These are phyloP conservation scores for Saccharomycopsis microspora DNA, from an alignment of 805 yeast species.

Conservation along the genomic window DNA sequence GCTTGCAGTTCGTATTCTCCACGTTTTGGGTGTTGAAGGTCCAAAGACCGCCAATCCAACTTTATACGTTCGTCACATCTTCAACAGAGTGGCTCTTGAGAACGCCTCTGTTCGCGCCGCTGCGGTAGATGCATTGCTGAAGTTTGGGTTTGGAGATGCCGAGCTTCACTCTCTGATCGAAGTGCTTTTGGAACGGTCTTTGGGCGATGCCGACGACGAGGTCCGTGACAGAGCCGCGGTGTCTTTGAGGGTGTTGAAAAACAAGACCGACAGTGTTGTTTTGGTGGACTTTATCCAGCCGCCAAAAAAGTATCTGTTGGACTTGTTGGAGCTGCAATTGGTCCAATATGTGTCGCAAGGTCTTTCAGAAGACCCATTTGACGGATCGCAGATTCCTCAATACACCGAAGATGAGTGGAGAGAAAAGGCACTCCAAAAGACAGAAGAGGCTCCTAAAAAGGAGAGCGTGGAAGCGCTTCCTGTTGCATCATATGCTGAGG, in stretches of 20 bases:
- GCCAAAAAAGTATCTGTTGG: slow-evolving; percentile 58
- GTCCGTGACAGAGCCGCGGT: slow-evolving; percentile 96
- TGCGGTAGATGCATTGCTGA: slow-evolving; percentile 85
- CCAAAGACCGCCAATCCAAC: slow-evolving; percentile 81
- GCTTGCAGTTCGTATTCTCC: slow-evolving; percentile 84
- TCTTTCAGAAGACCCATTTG: slow-evolving; percentile 49
- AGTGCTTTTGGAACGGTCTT: slow-evolving; percentile 69
- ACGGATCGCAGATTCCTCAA: slow-evolving; percentile 55
- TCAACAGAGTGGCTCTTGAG: slow-evolving; percentile 92
- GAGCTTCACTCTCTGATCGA: slow-evolving; percentile 56
- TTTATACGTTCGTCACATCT: slow-evolving; percentile 86
- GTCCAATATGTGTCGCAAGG: slow-evolving; percentile 50
- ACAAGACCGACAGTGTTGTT: slow-evolving; percentile 20
- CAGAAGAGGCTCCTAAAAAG: slow-evolving; percentile 16
- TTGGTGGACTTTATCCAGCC: slow-evolving; percentile 50
- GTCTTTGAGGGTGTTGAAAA: slow-evolving; percentile 54
- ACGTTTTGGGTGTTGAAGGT: slow-evolving; percentile 88
- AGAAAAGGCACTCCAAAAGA: slow-evolving; percentile 29
- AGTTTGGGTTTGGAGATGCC: slow-evolving; percentile 75
- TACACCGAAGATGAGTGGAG: slow-evolving; percentile 57
- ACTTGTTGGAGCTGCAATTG: slow-evolving; percentile 68
- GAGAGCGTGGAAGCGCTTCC: background rate
- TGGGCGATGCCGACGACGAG: slow-evolving; percentile 87
- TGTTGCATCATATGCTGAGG: slow-evolving; percentile 45
- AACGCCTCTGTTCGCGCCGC: slow-evolving; percentile 93